Evolutionary conservation across 2,329 filamentous ascomycete species (phyloP).

Genomic region (Diaporthe longicolla): DNA sequence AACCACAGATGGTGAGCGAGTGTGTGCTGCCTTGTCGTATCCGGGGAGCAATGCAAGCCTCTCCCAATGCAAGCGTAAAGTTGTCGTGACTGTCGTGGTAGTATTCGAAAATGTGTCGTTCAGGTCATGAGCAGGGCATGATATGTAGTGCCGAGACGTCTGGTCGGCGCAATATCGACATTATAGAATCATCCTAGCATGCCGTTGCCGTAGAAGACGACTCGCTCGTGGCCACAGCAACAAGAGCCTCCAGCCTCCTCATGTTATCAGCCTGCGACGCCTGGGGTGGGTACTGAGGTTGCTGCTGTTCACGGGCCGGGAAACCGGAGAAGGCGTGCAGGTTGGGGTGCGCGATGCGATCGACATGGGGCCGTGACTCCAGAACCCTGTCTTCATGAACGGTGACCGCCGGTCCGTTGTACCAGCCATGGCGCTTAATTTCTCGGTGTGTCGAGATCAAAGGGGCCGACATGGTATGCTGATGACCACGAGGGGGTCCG

Average conservation of each 20-base stretch:
- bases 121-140: constrained; percentile 36
- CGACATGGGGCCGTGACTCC: constrained; percentile 60
- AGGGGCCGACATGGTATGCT: constrained; percentile 73
- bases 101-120: constrained; percentile 35
- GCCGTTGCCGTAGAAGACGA: constrained; percentile 53
- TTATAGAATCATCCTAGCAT: constrained; percentile 38
- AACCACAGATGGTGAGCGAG: constrained; percentile 32
- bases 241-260: constrained; percentile 72
- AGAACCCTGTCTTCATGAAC: constrained; percentile 55
- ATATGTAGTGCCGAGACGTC: constrained; percentile 1
- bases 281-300: constrained; percentile 49
- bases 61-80: constrained; percentile 27
- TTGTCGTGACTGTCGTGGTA: constrained; percentile 31
- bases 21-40: constrained; percentile 31
- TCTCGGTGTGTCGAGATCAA: constrained; percentile 69
- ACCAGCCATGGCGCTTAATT: constrained; percentile 80
- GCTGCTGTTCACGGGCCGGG: constrained; percentile 55
- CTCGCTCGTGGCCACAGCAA: constrained; percentile 75
- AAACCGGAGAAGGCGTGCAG: constrained; percentile 67
- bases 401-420: constrained; percentile 67
- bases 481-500: constrained; percentile 55
- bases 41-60: constrained; percentile 28
- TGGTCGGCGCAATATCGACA: constrained; percentile 27
- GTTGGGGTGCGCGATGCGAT: constrained; percentile 72
- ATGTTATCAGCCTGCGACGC: constrained; percentile 61